phyloP scores from a whole-genome alignment of 768 basidiomycete genomes.

The Dioszegia crocea region DNA sequence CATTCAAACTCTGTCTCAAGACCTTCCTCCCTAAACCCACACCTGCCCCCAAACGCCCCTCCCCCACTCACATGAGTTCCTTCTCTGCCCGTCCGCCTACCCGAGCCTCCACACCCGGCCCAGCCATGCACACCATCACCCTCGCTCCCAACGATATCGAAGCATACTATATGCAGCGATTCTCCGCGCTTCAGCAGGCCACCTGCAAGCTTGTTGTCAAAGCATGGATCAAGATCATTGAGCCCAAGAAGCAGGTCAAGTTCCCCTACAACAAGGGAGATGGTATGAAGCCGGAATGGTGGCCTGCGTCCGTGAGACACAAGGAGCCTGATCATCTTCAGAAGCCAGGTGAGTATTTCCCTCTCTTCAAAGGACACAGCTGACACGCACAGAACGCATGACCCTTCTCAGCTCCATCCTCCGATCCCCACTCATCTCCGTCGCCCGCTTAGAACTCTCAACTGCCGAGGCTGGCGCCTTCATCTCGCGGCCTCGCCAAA shows the following conservation, averaged over 20 bases:
- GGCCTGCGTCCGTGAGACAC: slow-evolving; percentile 51
- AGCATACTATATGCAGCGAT: slow-evolving; percentile 42
- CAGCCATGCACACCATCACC: slow-evolving; percentile 29
- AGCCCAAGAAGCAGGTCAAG: slow-evolving; percentile 51
- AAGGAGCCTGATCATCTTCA: slow-evolving; percentile 52
- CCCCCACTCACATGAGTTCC: slow-evolving; percentile 26
- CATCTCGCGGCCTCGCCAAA: slow-evolving; percentile 42
- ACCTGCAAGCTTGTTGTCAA: slow-evolving; percentile 51
- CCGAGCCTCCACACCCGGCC: slow-evolving; percentile 21
- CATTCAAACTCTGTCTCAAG: slow-evolving; percentile 10
- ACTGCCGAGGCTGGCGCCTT: slow-evolving; percentile 44
- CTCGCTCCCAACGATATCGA: slow-evolving; percentile 37
- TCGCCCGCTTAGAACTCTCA: slow-evolving; percentile 47
- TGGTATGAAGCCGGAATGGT: slow-evolving; percentile 50
- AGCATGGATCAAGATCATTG: slow-evolving; percentile 53
- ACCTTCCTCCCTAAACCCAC: too few species aligned
- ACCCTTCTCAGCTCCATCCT: slow-evolving; percentile 46
- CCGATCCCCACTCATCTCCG: slow-evolving; percentile 34
- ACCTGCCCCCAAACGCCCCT: slow-evolving; percentile 15
- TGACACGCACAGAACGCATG: slow-evolving; percentile 45
- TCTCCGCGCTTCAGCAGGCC: slow-evolving; percentile 46
- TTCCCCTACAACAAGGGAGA: slow-evolving; percentile 52
- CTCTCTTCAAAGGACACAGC: background rate
- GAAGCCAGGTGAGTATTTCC: slow-evolving; percentile 46
- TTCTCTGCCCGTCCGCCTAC: slow-evolving; percentile 30